Conservation (phyloP, 192 early-diverging fungal species). For the Lobosporangium transversale region DNA sequence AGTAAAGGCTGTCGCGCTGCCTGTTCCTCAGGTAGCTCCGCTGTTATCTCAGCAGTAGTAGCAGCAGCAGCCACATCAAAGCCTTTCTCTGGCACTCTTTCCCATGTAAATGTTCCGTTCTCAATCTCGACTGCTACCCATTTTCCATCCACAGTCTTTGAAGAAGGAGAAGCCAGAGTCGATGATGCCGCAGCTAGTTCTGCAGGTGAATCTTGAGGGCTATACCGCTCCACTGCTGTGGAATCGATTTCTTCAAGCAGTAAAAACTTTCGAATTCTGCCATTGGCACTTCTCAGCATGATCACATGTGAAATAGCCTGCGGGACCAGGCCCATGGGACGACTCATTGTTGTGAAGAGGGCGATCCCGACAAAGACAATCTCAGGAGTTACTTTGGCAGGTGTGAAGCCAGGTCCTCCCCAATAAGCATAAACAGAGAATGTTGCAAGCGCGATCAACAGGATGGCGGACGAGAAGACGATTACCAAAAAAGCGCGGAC, state of each 20-base stretch:
- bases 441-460: constrained; percentile 15
- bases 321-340: constrained; percentile 11
- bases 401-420: constrained; percentile 30
- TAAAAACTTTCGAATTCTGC: constrained; percentile 58
- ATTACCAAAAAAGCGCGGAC: constrained; percentile 21
- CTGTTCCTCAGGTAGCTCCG: background rate
- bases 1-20: constrained; percentile 4
- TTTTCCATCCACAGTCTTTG: background rate
- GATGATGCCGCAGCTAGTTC: too few relatives aligned
- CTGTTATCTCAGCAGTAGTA: too few relatives aligned
- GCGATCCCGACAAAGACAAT: constrained; percentile 32
- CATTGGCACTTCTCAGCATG: background rate
- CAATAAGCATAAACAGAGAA: constrained; percentile 20
- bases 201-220: background rate
- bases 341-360: constrained; percentile 21
- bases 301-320: background rate
- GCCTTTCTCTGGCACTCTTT: background rate
- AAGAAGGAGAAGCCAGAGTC: background rate
- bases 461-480: constrained; percentile 14
- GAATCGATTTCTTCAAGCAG: constrained; percentile 40
- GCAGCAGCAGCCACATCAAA: background rate
- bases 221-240: background rate
- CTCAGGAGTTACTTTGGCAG: constrained; percentile 32
- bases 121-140: constrained; percentile 14
- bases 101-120: constrained; percentile 23